Evolutionary conservation across 2,329 filamentous ascomycete species (phyloP), one percentile per base, ranked within the genome.

Genomic region (Cladosporium sphaerospermum): DNA sequence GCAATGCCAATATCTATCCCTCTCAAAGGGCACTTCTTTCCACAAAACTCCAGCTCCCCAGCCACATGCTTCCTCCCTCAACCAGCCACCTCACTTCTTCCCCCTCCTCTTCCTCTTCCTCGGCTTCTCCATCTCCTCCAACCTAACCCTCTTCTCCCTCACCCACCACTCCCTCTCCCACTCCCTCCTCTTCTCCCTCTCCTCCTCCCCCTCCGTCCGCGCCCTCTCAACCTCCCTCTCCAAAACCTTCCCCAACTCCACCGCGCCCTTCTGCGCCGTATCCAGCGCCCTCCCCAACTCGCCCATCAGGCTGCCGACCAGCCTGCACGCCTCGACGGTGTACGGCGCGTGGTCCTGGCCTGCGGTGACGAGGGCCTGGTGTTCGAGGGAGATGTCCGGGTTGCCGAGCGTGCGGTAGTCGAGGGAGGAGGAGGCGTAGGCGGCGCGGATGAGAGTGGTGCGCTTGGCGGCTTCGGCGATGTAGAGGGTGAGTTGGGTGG

Each of bases 211-310:
- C 16, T 28, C 40, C 4, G 19, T 16, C 9, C 28, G 9, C 45
- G 34, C n/a, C 45, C 34, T 23, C 9, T 39, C 11, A 9, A 13
- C 28, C 48, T 44, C 48, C 5, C n/a, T 18, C 14, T 42, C 31
- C 1, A 51, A 34, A 16, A 33, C 14, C 13, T 9, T 4, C 8
- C 18, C 1, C 1, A 51, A 9, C 16, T 16, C 9, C 13, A 2
- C 2, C 6, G 44, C 9, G 9, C 14, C 33, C 40, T 37, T 23
- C 40, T 36, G 40, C 6, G 32, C 44, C 39, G 48, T 44, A 0
- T 18, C 40, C 40, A 51, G 14, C 6, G 48, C 48, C 31, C 40
- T 51, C 7, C 48, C 48, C 1, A 51, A 23, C 11, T 51, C 40
- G 4, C 40, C 48, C 23, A 44, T 34, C 4, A 51, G 40, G 11